Evolutionary conservation across 2,329 filamentous ascomycete genomes (phyloP).

Genomic region (Beauveria bassiana): DNA sequence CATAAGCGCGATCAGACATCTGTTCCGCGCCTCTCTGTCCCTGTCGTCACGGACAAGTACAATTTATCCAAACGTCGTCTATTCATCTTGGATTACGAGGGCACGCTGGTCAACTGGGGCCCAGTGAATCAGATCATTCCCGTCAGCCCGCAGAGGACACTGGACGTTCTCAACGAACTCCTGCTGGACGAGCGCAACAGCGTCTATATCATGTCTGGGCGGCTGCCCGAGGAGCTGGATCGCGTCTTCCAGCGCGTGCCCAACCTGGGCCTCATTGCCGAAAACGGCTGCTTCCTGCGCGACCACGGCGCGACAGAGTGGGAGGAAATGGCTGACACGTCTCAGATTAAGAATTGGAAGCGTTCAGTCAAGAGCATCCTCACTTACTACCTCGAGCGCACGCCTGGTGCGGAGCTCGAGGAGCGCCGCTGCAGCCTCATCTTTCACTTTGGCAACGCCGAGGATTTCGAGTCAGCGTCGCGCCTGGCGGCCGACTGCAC

Average conservation of each 20-base stretch:
- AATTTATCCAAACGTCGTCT: conserved; percentile 58
- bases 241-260: conserved; percentile 77
- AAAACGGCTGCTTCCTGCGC: conserved; percentile 88
- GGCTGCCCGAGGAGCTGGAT: conserved; percentile 81
- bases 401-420: conserved; percentile 80
- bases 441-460: conserved; percentile 80
- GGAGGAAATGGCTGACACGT: conserved; percentile 68
- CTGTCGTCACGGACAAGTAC: conserved; percentile 58
- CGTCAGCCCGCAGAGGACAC: conserved; percentile 73
- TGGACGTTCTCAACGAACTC: conserved; percentile 76
- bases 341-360: conserved; percentile 72
- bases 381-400: conserved; percentile 82
- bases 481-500: conserved; percentile 84
- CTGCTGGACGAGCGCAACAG: conserved; percentile 72
- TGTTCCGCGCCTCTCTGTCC: conserved; percentile 74
- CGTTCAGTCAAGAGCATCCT: conserved; percentile 74
- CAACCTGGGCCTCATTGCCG: conserved; percentile 80
- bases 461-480: conserved; percentile 66
- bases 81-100: conserved; percentile 91
- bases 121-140: conserved; percentile 78
- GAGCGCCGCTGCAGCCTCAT: conserved; percentile 86
- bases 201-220: conserved; percentile 90
- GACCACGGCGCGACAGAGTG: conserved; percentile 61
- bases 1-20: conserved; percentile 76
- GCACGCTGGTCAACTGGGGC: conserved; percentile 81